phyloP scores from a whole-genome alignment of 768 basidiomycete genomes.

The Russula sp. region DNA sequence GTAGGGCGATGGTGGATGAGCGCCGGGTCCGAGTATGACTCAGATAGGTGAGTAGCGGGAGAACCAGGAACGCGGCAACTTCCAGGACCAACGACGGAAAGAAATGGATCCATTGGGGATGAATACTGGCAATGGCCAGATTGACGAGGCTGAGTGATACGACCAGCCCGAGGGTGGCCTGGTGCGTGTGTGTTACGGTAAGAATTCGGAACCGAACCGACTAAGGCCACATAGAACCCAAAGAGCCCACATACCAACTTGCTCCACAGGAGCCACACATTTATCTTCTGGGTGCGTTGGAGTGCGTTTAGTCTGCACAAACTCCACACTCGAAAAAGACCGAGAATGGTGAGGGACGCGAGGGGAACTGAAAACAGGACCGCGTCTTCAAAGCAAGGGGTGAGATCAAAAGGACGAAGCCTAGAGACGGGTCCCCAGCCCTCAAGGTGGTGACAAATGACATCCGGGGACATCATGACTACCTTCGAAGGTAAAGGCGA shows the following conservation, averaged over 20 bases:
- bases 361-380: slow-evolving; percentile 52
- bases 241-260: slow-evolving; percentile 55
- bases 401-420: slow-evolving; percentile 63
- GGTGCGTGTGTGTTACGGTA: slow-evolving; percentile 7
- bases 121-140: slow-evolving; percentile 35
- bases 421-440: slow-evolving; percentile 62
- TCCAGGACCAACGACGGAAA: slow-evolving; percentile 53
- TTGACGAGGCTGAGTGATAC: slow-evolving; percentile 41
- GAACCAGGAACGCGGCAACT: slow-evolving; percentile 44
- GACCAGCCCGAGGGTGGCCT: slow-evolving; percentile 48
- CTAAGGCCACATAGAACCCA: background rate
- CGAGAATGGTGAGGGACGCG: slow-evolving; percentile 39
- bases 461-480: background rate
- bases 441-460: slow-evolving; percentile 48
- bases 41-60: slow-evolving; percentile 48
- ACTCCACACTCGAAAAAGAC: slow-evolving; percentile 35
- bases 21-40: slow-evolving; percentile 68
- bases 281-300: slow-evolving; percentile 38
- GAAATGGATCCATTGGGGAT: slow-evolving; percentile 38
- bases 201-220: background rate
- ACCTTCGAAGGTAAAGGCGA: background rate
- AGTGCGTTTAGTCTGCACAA: slow-evolving; percentile 29
- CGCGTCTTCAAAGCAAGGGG: slow-evolving; percentile 78
- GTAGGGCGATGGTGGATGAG: slow-evolving; percentile 64
- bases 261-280: slow-evolving; percentile 44